phyloP scores from a whole-genome alignment of 2,329 filamentous ascomycete species.

The Curvularia hawaiiensis region DNA sequence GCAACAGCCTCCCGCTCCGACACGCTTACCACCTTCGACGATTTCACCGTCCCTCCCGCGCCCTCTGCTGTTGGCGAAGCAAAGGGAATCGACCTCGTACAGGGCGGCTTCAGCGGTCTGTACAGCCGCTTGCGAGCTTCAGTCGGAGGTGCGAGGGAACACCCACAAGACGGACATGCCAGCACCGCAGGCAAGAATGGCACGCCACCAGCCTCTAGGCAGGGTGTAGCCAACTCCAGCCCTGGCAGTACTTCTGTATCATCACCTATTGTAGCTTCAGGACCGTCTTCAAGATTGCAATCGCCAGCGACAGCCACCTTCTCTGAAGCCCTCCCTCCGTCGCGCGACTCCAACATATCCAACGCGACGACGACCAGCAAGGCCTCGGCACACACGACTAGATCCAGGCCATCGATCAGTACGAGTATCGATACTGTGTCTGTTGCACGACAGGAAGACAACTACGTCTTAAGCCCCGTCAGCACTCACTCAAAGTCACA shows the following conservation, averaged over 20 bases:
- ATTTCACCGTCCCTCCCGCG: conserved; percentile 75
- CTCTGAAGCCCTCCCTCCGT: conserved; percentile 41
- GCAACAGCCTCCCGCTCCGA: conserved; percentile 84
- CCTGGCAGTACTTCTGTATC: conserved; percentile 39
- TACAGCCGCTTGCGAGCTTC: conserved; percentile 85
- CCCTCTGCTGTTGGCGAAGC: conserved; percentile 65
- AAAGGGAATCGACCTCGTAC: conserved; percentile 75
- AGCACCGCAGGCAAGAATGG: conserved; percentile 29
- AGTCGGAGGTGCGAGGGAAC: conserved; percentile 72
- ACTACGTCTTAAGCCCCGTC: conserved; percentile 32
- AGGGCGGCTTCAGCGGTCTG: conserved; percentile 85
- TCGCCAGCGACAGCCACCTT: conserved; percentile 47
- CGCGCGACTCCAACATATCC: conserved; percentile 43
- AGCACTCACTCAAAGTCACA: conserved; percentile 32
- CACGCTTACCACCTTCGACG: conserved; percentile 89
- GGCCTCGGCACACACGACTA: conserved; percentile 36
- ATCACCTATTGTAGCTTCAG: conserved; percentile 45
- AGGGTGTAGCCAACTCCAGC: conserved; percentile 20
- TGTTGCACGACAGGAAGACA: conserved; percentile 32
- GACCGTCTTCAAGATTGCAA: conserved; percentile 45
- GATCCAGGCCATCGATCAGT: conserved; percentile 37
- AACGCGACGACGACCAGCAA: conserved; percentile 36
- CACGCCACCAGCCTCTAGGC: conserved; percentile 21
- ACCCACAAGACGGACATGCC: conserved; percentile 32
- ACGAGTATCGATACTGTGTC: conserved; percentile 29